phyloP scores from a whole-genome alignment of 805 yeast genomes.

The Schwanniomyces occidentalis region DNA sequence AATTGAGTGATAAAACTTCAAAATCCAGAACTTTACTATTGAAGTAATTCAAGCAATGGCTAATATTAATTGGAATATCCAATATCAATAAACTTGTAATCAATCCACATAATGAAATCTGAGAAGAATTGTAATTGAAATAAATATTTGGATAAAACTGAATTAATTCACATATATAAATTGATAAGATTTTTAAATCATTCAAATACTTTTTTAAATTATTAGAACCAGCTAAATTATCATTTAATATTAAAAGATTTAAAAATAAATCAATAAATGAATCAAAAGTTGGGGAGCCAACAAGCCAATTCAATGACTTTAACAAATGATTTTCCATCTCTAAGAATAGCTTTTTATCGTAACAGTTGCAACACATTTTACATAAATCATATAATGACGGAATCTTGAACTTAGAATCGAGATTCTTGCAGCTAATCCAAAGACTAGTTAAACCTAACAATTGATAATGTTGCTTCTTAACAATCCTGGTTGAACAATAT shows the following conservation, averaged over 20 bases:
- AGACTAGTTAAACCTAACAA: conserved; percentile 44
- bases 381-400: conserved; percentile 53
- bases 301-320: conserved; percentile 63
- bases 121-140: conserved; percentile 55
- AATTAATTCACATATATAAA: conserved; percentile 65
- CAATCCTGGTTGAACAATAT: conserved; percentile 45
- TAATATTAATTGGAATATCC: conserved; percentile 30
- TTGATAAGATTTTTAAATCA: conserved; percentile 55
- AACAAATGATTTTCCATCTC: conserved; percentile 71
- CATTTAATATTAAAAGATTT: conserved; percentile 37
- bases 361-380: conserved; percentile 59
- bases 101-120: conserved; percentile 46
- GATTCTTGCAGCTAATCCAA: conserved; percentile 47
- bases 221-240: conserved; percentile 29
- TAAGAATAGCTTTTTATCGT: conserved; percentile 54
- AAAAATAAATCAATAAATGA: conserved; percentile 59
- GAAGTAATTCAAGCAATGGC: conserved; percentile 19
- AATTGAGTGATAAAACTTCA: conserved; percentile 17
- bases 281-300: conserved; percentile 63
- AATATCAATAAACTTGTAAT: conserved; percentile 40
- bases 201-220: conserved; percentile 29
- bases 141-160: conserved; percentile 62
- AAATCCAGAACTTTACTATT: conserved; percentile 16
- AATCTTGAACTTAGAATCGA: conserved; percentile 57
- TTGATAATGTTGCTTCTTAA: conserved; percentile 47